Evolutionary conservation across 495 filamentous ascomycete genomes (phyloP), one percentile per base, ranked within the genome.

Genomic region (Terfezia claveryi): DNA sequence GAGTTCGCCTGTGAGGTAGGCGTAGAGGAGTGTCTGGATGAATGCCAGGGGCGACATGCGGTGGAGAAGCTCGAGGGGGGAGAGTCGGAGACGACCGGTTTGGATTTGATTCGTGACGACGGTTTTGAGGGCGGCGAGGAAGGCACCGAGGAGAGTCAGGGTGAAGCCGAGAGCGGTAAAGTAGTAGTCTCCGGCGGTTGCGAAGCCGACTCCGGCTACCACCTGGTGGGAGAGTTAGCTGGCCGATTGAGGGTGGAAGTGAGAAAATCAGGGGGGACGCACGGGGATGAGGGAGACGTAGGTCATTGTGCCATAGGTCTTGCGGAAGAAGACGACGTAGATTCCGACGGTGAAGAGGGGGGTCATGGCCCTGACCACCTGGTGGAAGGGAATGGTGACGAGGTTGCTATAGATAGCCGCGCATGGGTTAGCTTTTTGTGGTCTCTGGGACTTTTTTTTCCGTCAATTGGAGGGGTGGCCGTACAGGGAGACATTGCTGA

Each of bases 331-430:
- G 50, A 74, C 27, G 37, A 72, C 71, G 64, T 74, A 76, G 62
- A 79, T 76, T 46, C 72, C 57, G 58, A 77, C 73, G 23, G 74
- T 74, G 60, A 75, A 73, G 56, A 76, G 60, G 17, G 76, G 76
- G 36, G 66, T 71, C 10, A 73, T 76, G 20, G 76, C 74, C 37
- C 76, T 74, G 61, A 78, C 69, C 55, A 76, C 74, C 58, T 78
- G 76, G 60, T 78, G 76, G 64, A 79, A 78, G 11, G 76, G 73
- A 8, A 78, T 69, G 6, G 74, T 75, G 36, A 79, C 76, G 62
- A 74, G 67, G 52, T 69, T 68, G 12, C 72, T 74, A 44, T n/a
- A 12, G 9, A 23, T 16, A 27, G 27, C 27, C 27, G 27, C 27
- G n/a, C n/a, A 27, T 27, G 27, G 27, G 54, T 50, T 50, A 36